Conservation (phyloP, 208 protist species). For the Vickermania ingenoplastis region DNA sequence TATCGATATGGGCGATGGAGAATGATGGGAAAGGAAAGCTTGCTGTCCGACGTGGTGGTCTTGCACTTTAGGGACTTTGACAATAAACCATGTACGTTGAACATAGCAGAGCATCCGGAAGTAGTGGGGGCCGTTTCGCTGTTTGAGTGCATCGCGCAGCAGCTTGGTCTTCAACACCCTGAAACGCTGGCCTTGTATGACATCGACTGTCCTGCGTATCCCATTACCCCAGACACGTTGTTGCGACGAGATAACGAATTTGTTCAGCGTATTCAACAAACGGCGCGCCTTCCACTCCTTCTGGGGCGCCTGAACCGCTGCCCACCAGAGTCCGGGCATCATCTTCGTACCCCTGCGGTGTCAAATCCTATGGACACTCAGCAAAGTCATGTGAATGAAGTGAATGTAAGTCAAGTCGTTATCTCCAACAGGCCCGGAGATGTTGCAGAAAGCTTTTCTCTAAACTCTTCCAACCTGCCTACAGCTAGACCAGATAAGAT, state of each 20-base stretch:
- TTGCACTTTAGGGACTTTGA: neutral
- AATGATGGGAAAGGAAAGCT: neutral
- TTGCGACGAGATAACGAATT: neutral
- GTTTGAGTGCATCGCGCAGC: neutral
- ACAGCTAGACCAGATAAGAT: too few species aligned
- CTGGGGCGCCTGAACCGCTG: too few species aligned
- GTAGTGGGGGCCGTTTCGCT: neutral
- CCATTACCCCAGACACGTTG: conserved; percentile 1
- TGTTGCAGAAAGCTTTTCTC: too few species aligned
- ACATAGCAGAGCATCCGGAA: neutral
- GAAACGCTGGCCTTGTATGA: too few species aligned
- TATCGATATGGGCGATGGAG: conserved; percentile 17
- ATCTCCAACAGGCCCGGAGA: too few species aligned
- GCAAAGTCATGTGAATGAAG: too few species aligned
- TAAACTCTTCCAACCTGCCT: too few species aligned
- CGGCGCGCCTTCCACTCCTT: neutral
- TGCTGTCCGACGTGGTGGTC: neutral
- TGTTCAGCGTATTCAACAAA: neutral
- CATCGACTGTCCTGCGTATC: too few species aligned
- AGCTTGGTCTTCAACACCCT: neutral
- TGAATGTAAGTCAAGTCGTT: too few species aligned
- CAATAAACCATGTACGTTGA: neutral
- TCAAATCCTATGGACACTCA: too few species aligned
- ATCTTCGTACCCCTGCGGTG: too few species aligned
- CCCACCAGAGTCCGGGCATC: too few species aligned